Evolutionary conservation across 768 basidiomycete genomes (phyloP), one percentile per base, ranked within the genome.

Genomic region (Boletellus emodensis): DNA sequence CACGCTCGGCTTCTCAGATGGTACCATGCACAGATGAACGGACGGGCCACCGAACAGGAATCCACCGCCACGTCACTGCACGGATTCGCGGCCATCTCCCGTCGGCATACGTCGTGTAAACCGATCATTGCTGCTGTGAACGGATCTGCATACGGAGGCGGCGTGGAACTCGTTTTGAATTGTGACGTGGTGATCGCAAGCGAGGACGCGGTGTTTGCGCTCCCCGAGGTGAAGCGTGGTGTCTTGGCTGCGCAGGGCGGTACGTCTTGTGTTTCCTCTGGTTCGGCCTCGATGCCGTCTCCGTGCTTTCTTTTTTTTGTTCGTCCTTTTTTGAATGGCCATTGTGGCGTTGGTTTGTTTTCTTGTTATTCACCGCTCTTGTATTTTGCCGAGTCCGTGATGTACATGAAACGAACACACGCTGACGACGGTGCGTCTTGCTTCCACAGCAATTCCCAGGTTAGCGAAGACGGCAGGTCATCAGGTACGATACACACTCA

Each of bases 111-210:
- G 33, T 79, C 80, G 1, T 72, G 66, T 53, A 91, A 91, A 61
- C 87, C 87, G 6, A 79, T 90, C 45, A 84, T 91, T 41, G 90
- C 89, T 12, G 89, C 90, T 3, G 88, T 90, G 1, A 79, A 82
- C 51, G 89, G 89, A n/a, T 77, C 83, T 28, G 80, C 83, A 0
- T 80, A 79, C 41, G 84, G 84, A 32, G 85, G 85, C 2, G 85
- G 83, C 7, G 71, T 79, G 54, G 85, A 86, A 61, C 75, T 87
- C 44, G 55, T 88, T 2, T 57, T 90, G 5, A 92, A 91, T 56
- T 90, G 87, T 53, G 90, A 91, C 60, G 61, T 90, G 24, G 86
- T 90, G 46, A 65, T 91, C 17, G 83, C 89, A 2, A 77, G 74
- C 52, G 73, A 81, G 44, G 78, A 81, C 14, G 82, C 87, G 3